Conservation (phyloP, 164 flowering plant genomes). For the Dillenia suffruticosa region DNA sequence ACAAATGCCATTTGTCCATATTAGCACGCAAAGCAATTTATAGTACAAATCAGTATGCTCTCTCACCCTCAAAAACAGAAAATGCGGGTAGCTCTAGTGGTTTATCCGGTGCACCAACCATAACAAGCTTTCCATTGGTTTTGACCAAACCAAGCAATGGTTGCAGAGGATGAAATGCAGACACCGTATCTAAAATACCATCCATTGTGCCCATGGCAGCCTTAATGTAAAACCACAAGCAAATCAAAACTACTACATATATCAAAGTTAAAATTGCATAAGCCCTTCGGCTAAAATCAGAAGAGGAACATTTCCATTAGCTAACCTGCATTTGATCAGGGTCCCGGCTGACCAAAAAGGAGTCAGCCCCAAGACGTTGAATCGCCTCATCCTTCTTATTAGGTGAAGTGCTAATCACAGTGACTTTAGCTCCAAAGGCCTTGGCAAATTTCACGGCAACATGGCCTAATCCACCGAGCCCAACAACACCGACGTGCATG, state of each 20-base stretch:
- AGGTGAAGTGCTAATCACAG: conserved; percentile 67
- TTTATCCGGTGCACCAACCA: conserved; percentile 49
- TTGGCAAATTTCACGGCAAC: conserved; percentile 55
- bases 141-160: conserved; percentile 48
- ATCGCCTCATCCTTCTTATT: conserved; percentile 56
- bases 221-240: too few relatives aligned
- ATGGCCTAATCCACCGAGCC: conserved; percentile 61
- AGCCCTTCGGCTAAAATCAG: too few relatives aligned
- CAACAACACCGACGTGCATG: too few relatives aligned
- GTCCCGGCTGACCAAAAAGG: conserved; percentile 52
- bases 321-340: conserved; percentile 37
- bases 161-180: conserved; percentile 39
- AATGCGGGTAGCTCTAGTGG: conserved; percentile 41
- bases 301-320: background rate
- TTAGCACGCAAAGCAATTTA: too few relatives aligned
- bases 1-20: too few relatives aligned
- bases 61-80: conserved; percentile 43
- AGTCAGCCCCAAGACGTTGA: conserved; percentile 51
- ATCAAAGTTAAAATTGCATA: too few relatives aligned
- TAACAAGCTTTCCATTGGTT: conserved; percentile 43
- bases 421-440: conserved; percentile 56
- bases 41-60: background rate
- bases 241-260: too few relatives aligned
- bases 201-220: conserved; percentile 49
- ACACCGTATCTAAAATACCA: conserved; percentile 57